Evolutionary conservation across 2,329 filamentous ascomycete genomes (phyloP).

Genomic region (Apiospora koreana): DNA sequence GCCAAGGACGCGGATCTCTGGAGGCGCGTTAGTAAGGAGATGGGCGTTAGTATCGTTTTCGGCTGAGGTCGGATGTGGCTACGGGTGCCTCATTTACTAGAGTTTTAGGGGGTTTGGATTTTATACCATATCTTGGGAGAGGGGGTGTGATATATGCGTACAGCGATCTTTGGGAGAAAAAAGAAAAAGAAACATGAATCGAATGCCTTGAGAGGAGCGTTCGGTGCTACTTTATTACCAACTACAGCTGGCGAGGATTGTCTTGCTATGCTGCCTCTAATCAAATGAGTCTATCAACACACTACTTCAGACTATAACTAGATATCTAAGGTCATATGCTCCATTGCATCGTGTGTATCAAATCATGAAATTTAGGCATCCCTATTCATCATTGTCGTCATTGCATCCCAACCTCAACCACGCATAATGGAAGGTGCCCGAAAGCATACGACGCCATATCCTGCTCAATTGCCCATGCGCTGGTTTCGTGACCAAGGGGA

Average conservation of each 20-base stretch:
- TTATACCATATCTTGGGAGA: not conserved
- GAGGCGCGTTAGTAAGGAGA: constrained; percentile 58
- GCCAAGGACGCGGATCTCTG: constrained; percentile 45
- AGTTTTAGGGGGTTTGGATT: not conserved
- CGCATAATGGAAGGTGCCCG: not conserved
- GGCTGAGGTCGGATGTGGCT: constrained; percentile 39
- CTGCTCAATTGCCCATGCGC: not conserved
- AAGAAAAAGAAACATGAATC: not conserved
- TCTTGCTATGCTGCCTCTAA: too few relatives aligned
- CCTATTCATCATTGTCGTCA: not conserved
- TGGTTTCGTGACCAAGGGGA: not conserved
- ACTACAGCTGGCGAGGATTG: too few relatives aligned
- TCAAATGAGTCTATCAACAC: too few relatives aligned
- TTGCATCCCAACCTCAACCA: not conserved
- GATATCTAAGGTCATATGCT: too few relatives aligned
- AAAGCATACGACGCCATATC: not conserved
- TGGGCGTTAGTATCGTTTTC: constrained; percentile 61
- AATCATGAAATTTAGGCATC: not conserved
- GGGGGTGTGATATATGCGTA: not conserved
- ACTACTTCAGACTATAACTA: too few relatives aligned
- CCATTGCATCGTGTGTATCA: too few relatives aligned
- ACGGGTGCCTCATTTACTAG: not conserved
- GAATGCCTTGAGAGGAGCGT: too few relatives aligned
- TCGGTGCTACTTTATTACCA: too few relatives aligned
- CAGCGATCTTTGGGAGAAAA: not conserved